Base-by-base conservation (phyloP, 2,329 filamentous ascomycete genomes). In the Blumeria hordei region DNA sequence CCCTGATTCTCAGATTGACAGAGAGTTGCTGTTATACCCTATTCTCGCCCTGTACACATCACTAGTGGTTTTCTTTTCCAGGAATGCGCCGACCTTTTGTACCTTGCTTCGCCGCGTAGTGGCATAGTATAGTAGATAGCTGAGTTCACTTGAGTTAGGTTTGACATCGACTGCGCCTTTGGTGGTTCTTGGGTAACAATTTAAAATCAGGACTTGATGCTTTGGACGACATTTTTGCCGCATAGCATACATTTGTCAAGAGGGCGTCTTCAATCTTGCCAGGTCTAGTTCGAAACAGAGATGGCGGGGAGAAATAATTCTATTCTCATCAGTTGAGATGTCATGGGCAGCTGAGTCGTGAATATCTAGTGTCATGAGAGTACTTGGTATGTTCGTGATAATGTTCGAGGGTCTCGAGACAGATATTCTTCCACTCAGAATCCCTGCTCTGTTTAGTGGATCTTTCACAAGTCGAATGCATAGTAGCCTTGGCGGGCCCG, bases 51-150 rank as follows among this genome's bases (percentile, higher is more conserved):
- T 84, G 79, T 83, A 93, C 60, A 95, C 87, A 72, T 98, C 92
- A 64, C 80, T 83, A 58, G 85, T 85, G 21, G 87, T 92, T 72
- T 90, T 87, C 73, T 90, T 93, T 71, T 96, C 88, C 60, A 98
- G 75, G 66, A 95, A 98, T 62, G 80, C 81, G 67, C 87, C 88
- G 61, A 98, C 88, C 70, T 98, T 98, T 65, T 92, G 86, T 62
- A 96, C 80, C 74, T 96, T 98, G 69, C 85, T 90, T 60, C 87
- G 81, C 58, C 90, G 85, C 62, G 88, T 94, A 66, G 85, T 93
- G 58, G 86, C 88, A 72, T 98, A 96, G 75, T 94, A 96, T 55
- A 96, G 79, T 60, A 98, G 78, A 67, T 96, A 96, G 69, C 87
- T 94, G 59, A 98, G 78, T 73, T 98, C 92, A 70, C 87, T 94